These are phyloP conservation scores for Leucocoprinus birnbaumii DNA, from an alignment of 768 basidiomycete genomes.

Conservation along the genomic window DNA sequence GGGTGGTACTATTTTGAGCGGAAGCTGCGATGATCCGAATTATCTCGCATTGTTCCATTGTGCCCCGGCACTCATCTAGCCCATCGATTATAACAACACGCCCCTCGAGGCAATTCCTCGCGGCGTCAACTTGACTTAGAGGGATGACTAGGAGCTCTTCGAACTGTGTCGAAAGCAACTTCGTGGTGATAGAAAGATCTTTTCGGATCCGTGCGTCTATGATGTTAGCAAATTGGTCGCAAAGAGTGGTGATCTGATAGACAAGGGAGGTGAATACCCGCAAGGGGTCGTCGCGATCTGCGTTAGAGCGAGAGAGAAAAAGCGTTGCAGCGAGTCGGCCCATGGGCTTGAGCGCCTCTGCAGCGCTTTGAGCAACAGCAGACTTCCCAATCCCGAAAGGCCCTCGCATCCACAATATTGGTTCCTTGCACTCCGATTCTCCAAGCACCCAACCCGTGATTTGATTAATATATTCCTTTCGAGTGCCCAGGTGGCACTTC, in stretches of 20 bases:
- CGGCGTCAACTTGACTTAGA: background rate
- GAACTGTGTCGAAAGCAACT: slow-evolving; percentile 1
- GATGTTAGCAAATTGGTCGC: background rate
- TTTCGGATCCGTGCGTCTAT: background rate
- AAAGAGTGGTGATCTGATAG: background rate
- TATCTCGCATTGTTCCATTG: background rate
- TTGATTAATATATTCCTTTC: background rate
- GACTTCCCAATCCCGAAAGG: slow-evolving; percentile 10
- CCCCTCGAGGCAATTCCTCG: background rate
- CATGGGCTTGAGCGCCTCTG: background rate
- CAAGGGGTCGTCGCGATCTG: background rate
- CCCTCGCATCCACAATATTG: slow-evolving; percentile 5
- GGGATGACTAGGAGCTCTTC: slow-evolving; percentile 5
- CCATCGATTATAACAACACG: slow-evolving; percentile 10
- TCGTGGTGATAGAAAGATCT: background rate
- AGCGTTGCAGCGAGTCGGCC: slow-evolving; percentile 2
- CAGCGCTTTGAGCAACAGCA: slow-evolving; percentile 6
- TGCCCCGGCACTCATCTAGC: slow-evolving; percentile 8
- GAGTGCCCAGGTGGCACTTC: background rate
- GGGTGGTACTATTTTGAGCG: background rate
- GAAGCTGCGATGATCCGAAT: background rate
- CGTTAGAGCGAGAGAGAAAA: slow-evolving; percentile 5
- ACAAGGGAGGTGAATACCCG: slow-evolving; percentile 3
- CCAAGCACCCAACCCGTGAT: background rate
- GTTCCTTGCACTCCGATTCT: background rate